Evolutionary conservation across 495 filamentous ascomycete genomes (phyloP).

Genomic region (Aspergillus asperescens): DNA sequence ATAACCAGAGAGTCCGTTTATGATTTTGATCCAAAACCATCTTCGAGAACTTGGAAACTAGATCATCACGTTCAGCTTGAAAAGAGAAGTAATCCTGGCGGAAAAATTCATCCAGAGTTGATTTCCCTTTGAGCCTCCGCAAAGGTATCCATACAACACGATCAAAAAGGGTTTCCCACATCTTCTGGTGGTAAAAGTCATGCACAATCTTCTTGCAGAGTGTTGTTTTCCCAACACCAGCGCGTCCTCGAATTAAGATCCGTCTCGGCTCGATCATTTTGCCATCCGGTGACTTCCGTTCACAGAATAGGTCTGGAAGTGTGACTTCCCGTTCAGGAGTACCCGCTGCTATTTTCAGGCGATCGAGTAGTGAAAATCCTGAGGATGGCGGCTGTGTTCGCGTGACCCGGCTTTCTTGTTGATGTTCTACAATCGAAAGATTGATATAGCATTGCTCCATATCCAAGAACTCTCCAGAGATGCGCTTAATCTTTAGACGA

Average conservation of each 20-base stretch:
- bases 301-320: constrained; percentile 2
- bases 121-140: neutral
- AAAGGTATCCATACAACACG: constrained; percentile 10
- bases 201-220: constrained; percentile 43
- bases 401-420: neutral
- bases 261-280: constrained; percentile 8
- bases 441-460: constrained; percentile 21
- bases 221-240: constrained; percentile 45
- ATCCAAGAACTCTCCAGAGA: constrained; percentile 14
- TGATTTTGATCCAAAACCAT: neutral
- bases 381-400: neutral
- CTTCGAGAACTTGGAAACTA: neutral
- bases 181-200: constrained; percentile 12
- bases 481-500: constrained; percentile 22
- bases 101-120: constrained; percentile 5
- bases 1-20: constrained; percentile 5
- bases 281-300: neutral
- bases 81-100: neutral
- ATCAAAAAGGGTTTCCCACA: constrained; percentile 20
- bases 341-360: neutral
- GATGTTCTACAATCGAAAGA: constrained; percentile 14
- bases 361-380: constrained; percentile 2
- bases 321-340: neutral
- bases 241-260: constrained; percentile 40
- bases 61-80: neutral